These are phyloP conservation scores for Hamamelis virginiana DNA, from an alignment of 164 flowering plant species.

Conservation along the genomic window DNA sequence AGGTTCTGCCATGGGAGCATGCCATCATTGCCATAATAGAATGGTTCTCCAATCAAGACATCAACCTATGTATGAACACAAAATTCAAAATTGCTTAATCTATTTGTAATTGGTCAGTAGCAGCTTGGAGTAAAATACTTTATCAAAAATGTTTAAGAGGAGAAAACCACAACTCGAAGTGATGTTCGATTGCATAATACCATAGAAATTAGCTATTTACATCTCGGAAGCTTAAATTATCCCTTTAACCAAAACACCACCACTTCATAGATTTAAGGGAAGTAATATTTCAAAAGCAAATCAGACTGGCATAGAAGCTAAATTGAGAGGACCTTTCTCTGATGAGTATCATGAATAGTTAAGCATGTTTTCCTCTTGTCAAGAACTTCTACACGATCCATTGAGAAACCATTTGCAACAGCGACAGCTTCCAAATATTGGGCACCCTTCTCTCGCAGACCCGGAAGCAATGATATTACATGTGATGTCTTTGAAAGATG, in stretches of 20 bases:
- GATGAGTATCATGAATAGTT: constrained; percentile 56
- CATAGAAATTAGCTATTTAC: too few relatives aligned
- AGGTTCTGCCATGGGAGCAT: constrained; percentile 92
- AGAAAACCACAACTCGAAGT: too few relatives aligned
- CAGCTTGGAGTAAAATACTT: background rate
- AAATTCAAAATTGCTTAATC: background rate
- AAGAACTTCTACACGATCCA: constrained; percentile 57
- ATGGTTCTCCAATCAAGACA: constrained; percentile 80
- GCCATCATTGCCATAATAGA: constrained; percentile 69
- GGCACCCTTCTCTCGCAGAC: constrained; percentile 57
- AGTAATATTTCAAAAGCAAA: background rate
- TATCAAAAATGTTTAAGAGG: too few relatives aligned
- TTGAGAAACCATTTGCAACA: constrained; percentile 61
- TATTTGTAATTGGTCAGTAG: background rate
- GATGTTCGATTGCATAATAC: too few relatives aligned
- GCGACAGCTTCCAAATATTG: constrained; percentile 66
- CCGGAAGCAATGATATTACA: constrained; percentile 76
- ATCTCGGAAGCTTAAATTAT: too few relatives aligned
- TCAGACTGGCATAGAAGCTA: background rate
- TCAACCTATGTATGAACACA: constrained; percentile 55
- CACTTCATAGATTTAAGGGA: background rate
- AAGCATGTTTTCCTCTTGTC: constrained; percentile 39
- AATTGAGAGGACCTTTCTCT: constrained; percentile 45
- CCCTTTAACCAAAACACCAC: background rate
- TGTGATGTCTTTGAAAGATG: constrained; percentile 49